These are phyloP conservation scores for Cystobasidiaceae sp. DNA, from an alignment of 1,284 basidiomycete genomes.

Conservation along the genomic window DNA sequence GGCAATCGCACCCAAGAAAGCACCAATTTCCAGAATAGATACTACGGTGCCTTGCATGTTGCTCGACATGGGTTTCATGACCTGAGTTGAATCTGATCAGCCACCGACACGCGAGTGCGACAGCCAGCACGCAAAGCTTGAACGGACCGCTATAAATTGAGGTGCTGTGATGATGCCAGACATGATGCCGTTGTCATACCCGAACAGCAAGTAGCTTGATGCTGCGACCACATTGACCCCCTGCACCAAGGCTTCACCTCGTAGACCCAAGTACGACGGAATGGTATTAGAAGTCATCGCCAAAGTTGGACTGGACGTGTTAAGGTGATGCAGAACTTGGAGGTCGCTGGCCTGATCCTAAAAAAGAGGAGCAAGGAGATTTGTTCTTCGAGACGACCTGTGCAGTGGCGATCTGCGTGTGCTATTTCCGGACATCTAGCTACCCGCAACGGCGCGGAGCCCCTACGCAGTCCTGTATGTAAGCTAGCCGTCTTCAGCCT, in stretches of 20 bases:
- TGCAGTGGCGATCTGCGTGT: too few relatives aligned
- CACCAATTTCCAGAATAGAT: not conserved
- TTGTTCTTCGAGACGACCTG: too few relatives aligned
- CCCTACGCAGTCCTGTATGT: too few relatives aligned
- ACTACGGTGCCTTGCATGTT: not conserved
- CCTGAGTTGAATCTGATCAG: too few relatives aligned
- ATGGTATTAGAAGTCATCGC: too few relatives aligned
- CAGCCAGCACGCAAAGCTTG: too few relatives aligned
- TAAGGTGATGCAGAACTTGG: slow-evolving; percentile 8
- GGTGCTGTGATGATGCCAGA: not conserved
- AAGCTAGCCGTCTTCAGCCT: too few relatives aligned
- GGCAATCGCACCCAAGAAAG: not conserved
- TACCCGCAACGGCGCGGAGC: too few relatives aligned
- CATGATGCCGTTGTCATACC: not conserved
- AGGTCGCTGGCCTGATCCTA: too few relatives aligned
- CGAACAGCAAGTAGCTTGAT: not conserved
- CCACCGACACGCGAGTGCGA: too few relatives aligned
- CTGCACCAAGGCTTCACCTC: not conserved
- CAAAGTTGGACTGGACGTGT: not conserved
- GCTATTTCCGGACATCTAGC: too few relatives aligned
- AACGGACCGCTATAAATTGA: not conserved
- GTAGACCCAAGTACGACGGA: not conserved
- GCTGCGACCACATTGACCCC: not conserved
- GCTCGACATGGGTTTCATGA: not conserved
- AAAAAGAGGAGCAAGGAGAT: too few relatives aligned